phyloP scores from a whole-genome alignment of 2,329 filamentous ascomycete species.

The Raffaelea arxii region DNA sequence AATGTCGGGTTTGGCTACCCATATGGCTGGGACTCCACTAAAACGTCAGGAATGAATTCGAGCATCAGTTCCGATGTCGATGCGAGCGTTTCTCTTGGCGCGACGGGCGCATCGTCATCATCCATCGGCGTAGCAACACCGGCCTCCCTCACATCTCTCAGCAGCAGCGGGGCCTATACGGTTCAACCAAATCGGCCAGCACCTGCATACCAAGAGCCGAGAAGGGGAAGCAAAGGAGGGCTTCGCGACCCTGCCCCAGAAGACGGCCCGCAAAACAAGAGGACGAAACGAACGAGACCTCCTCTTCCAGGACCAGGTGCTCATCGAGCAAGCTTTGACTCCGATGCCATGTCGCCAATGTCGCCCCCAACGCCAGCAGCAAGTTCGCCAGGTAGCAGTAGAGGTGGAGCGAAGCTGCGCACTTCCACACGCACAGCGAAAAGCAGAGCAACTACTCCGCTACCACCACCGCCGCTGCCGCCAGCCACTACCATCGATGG shows the following conservation, averaged over 20 bases:
- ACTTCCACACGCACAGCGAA: conserved; percentile 16
- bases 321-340: neutral
- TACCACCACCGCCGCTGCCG: too few relatives aligned
- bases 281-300: neutral
- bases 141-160: neutral
- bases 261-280: neutral
- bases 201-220: neutral
- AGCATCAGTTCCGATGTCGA: neutral
- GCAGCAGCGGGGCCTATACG: neutral
- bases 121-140: neutral
- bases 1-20: neutral
- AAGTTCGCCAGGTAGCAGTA: neutral
- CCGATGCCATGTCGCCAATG: neutral
- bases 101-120: neutral
- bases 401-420: conserved; percentile 19
- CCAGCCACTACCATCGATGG: conserved; percentile 12
- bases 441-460: too few relatives aligned
- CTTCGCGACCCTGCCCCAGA: too few relatives aligned
- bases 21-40: neutral
- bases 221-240: neutral
- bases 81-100: too few relatives aligned
- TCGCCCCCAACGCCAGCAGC: neutral
- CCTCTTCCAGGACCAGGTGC: too few relatives aligned
- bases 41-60: neutral
- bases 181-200: neutral